Evolutionary conservation across 2,329 filamentous ascomycete species (phyloP).

Genomic region (Aureobasidium sp.): DNA sequence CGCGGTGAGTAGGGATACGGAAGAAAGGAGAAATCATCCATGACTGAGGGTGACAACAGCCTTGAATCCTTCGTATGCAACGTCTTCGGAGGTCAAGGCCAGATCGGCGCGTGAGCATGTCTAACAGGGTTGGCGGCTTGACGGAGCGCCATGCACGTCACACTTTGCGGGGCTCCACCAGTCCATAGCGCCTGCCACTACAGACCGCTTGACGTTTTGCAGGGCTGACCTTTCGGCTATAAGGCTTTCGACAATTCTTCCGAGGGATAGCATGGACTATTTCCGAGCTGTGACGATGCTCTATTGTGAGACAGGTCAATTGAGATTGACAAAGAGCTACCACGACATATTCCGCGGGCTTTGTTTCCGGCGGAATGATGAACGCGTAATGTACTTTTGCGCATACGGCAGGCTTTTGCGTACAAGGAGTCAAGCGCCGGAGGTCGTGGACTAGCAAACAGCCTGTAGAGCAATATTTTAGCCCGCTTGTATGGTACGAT

Average conservation of each 20-base stretch:
- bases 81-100: background rate
- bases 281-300: too few relatives aligned
- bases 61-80: constrained; percentile 6
- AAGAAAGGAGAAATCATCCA: background rate
- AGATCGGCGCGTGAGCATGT: constrained; percentile 1
- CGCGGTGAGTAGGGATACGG: background rate
- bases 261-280: too few relatives aligned
- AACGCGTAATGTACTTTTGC: too few relatives aligned
- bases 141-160: constrained; percentile 8
- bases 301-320: too few relatives aligned
- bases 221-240: background rate
- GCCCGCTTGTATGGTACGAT: background rate
- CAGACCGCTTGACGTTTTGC: background rate
- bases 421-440: too few relatives aligned
- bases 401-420: too few relatives aligned
- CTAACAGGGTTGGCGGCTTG: background rate
- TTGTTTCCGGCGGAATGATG: too few relatives aligned
- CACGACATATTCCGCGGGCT: too few relatives aligned
- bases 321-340: too few relatives aligned
- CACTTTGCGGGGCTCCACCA: constrained; percentile 1
- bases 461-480: background rate
- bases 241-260: too few relatives aligned
- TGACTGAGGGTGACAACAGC: background rate
- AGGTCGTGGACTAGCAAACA: background rate
- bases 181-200: background rate